These are phyloP conservation scores for Backusella morwellensis DNA, from an alignment of 192 early-diverging fungal species.

Conservation along the genomic window DNA sequence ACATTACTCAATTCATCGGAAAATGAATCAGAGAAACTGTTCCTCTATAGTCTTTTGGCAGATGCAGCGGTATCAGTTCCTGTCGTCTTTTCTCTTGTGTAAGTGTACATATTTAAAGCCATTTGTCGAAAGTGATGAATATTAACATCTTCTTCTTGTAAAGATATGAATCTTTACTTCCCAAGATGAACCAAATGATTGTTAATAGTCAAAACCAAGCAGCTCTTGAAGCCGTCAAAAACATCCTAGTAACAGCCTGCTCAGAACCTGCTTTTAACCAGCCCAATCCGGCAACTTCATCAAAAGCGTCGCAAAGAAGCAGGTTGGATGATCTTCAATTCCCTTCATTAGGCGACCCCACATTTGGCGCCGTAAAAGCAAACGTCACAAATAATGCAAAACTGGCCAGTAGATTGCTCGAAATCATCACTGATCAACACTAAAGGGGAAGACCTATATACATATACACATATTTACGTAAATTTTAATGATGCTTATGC, in stretches of 20 bases:
- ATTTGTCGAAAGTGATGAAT: no score
- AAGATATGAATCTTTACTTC: conserved; percentile 64
- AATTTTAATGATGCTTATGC: neutral
- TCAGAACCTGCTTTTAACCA: conserved; percentile 31
- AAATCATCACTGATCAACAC: conserved; percentile 23
- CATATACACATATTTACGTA: neutral
- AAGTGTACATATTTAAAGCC: no score
- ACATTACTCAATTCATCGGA: conserved; percentile 67
- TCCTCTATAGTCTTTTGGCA: conserved; percentile 70
- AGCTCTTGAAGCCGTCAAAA: conserved; percentile 27
- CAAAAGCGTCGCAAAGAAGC: conserved; percentile 33
- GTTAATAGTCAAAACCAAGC: conserved; percentile 51
- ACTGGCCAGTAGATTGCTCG: conserved; percentile 17
- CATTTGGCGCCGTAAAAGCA: conserved; percentile 24
- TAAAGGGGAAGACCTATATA: neutral
- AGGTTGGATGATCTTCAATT: conserved; percentile 48
- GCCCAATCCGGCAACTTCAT: neutral
- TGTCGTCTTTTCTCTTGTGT: conserved; percentile 68
- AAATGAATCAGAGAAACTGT: conserved; percentile 64
- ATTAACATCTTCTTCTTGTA: neutral
- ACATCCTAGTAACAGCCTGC: conserved; percentile 23
- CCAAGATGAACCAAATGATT: conserved; percentile 66
- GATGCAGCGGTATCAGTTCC: conserved; percentile 66
- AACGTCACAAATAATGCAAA: conserved; percentile 17
- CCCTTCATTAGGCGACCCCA: conserved; percentile 18